Percentiles rank a stretch among this genome's conserved stretches.
phyloP scores from a whole-genome alignment of 129 eudicot species.

The Tagetes patula region DNA sequence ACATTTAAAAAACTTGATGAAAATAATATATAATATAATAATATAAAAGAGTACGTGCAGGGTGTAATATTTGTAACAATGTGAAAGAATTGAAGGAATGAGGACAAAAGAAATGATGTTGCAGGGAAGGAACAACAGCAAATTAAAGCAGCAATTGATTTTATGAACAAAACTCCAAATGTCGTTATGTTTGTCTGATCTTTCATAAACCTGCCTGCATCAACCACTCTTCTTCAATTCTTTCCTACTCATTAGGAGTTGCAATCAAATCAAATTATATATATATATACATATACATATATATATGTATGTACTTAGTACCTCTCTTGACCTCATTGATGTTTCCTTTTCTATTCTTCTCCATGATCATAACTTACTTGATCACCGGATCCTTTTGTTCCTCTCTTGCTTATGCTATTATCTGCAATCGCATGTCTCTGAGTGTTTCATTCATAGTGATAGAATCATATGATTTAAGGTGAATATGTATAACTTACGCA shows the following conservation, averaged over 20 bases:
- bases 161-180: conserved; percentile 43
- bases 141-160: conserved; percentile 30
- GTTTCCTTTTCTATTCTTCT: conserved; percentile 2
- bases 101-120: conserved; percentile 39
- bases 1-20: too few species aligned
- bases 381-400: background rate
- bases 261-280: background rate
- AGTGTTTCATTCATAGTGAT: background rate
- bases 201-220: conserved; percentile 25
- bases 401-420: too few species aligned
- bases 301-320: conserved; percentile 18
- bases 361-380: too few species aligned
- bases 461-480: background rate
- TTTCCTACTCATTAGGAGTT: conserved; percentile 12
- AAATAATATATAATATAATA: too few species aligned
- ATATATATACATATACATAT: conserved; percentile 6
- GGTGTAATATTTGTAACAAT: conserved; percentile 3
- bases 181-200: conserved; percentile 45
- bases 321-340: conserved; percentile 2
- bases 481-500: background rate
- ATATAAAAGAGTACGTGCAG: too few species aligned
- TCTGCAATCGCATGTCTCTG: too few species aligned
- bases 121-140: conserved; percentile 25
- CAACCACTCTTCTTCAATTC: conserved; percentile 1
- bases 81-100: conserved; percentile 26